Conservation (phyloP, 257 asterid genomes). For the Solanum chilense region DNA sequence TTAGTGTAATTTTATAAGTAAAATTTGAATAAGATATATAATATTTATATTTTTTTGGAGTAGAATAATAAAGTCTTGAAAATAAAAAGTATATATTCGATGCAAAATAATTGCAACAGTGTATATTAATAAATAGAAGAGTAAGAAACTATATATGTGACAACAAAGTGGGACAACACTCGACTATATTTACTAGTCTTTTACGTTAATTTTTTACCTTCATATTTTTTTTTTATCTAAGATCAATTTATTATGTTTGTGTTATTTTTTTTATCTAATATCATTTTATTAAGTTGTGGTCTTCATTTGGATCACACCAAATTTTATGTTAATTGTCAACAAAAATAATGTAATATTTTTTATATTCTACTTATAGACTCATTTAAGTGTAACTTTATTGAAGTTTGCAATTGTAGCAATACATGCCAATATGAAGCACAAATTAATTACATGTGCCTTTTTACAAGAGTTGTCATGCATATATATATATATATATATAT, state of each 20-base stretch:
- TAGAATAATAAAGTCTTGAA: background rate
- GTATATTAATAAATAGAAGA: no score
- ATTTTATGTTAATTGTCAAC: background rate
- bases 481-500: no score
- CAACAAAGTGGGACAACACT: background rate
- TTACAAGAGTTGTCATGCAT: background rate
- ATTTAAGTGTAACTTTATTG: background rate
- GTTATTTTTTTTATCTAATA: accelerated
- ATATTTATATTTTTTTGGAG: no score
- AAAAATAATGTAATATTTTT: background rate
- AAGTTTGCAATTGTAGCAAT: background rate
- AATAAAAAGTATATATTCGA: no score
- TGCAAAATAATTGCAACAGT: background rate
- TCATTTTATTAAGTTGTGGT: background rate
- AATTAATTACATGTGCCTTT: background rate
- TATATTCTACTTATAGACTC: background rate
- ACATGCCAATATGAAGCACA: background rate
- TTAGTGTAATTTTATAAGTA: no score
- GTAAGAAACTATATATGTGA: background rate
- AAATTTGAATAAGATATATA: no score
- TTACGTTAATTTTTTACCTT: background rate
- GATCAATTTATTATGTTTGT: background rate
- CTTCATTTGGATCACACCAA: background rate
- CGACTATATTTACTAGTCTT: no score
- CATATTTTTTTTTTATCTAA: no score